phyloP scores from a whole-genome alignment of 177 flowering plant genomes.

The Tripterygium wilfordii region DNA sequence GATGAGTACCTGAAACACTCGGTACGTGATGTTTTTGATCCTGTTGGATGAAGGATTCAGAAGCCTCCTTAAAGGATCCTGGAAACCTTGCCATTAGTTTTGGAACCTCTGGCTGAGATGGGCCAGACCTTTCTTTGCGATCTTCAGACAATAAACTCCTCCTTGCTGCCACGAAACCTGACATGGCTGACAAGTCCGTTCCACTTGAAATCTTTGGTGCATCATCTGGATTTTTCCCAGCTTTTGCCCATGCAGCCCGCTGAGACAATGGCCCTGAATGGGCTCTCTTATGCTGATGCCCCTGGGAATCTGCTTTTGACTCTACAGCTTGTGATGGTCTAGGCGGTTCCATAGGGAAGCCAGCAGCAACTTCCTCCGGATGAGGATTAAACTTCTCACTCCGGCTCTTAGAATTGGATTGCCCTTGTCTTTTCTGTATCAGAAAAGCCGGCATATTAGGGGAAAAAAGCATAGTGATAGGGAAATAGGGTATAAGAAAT shows the following conservation, averaged over 20 bases:
- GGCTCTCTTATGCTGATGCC: conserved; percentile 53
- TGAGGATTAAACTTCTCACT: conserved; percentile 89
- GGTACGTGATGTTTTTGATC: conserved; percentile 40
- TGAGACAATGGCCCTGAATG: conserved; percentile 91
- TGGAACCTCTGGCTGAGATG: conserved; percentile 44
- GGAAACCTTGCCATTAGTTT: conserved; percentile 57
- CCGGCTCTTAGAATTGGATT: conserved; percentile 69
- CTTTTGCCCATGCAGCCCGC: conserved; percentile 77
- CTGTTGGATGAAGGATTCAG: conserved; percentile 43
- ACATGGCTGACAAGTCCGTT: conserved; percentile 49
- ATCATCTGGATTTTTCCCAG: conserved; percentile 57
- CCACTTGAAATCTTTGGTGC: conserved; percentile 62
- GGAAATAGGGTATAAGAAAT: no score
- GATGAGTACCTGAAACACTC: conserved; percentile 26
- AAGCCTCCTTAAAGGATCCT: conserved; percentile 59
- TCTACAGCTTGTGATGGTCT: conserved; percentile 64
- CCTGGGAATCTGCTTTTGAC: conserved; percentile 39
- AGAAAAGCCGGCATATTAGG: conserved; percentile 5
- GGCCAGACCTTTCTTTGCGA: conserved; percentile 39
- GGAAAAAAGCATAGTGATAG: no score
- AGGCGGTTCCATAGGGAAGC: conserved; percentile 95
- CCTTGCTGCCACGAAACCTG: conserved; percentile 68
- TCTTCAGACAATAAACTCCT: conserved; percentile 62
- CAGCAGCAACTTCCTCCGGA: conserved; percentile 91
- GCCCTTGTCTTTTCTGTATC: conserved; percentile 76